Conservation (phyloP, 2,329 filamentous ascomycete genomes). For the Ophiostoma angusticollis region DNA sequence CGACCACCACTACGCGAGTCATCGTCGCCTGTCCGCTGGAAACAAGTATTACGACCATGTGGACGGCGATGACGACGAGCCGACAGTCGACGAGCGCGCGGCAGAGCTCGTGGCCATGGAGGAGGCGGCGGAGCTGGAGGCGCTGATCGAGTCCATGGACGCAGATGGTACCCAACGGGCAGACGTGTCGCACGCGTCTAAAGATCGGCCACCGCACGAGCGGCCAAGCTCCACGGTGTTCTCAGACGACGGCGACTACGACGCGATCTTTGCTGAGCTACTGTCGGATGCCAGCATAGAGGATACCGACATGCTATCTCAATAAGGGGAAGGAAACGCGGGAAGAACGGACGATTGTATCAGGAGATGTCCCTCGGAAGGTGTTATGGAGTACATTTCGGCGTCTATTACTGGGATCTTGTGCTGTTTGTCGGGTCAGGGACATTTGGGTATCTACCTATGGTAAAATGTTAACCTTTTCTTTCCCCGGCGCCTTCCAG, state of each 20-base stretch:
- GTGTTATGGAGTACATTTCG: too few relatives aligned
- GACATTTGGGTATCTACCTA: too few relatives aligned
- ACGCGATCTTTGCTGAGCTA: conserved; percentile 53
- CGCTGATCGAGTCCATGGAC: conserved; percentile 36
- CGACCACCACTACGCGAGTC: not conserved
- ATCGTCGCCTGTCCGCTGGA: too few relatives aligned
- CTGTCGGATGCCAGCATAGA: conserved; percentile 30
- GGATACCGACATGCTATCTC: conserved; percentile 34
- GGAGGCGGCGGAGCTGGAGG: conserved; percentile 46
- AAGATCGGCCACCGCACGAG: conserved; percentile 7
- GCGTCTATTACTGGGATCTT: too few relatives aligned
- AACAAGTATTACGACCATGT: conserved; percentile 10
- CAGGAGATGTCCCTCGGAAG: too few relatives aligned
- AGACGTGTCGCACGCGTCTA: not conserved
- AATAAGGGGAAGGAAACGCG: too few relatives aligned
- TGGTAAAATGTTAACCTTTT: too few relatives aligned
- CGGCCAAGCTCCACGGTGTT: conserved; percentile 24
- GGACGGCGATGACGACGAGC: conserved; percentile 15
- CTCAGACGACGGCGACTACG: conserved; percentile 48
- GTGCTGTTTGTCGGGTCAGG: too few relatives aligned
- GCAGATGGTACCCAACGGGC: conserved; percentile 12
- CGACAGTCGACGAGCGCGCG: conserved; percentile 35
- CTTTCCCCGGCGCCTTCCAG: too few relatives aligned
- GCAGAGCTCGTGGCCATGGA: conserved; percentile 36
- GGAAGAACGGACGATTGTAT: too few relatives aligned